A percentile compares a stretch with the other conserved stretches of the same genome.
Conservation (phyloP, 352 stramenopile genomes). For the Pythium scleroteichum region DNA sequence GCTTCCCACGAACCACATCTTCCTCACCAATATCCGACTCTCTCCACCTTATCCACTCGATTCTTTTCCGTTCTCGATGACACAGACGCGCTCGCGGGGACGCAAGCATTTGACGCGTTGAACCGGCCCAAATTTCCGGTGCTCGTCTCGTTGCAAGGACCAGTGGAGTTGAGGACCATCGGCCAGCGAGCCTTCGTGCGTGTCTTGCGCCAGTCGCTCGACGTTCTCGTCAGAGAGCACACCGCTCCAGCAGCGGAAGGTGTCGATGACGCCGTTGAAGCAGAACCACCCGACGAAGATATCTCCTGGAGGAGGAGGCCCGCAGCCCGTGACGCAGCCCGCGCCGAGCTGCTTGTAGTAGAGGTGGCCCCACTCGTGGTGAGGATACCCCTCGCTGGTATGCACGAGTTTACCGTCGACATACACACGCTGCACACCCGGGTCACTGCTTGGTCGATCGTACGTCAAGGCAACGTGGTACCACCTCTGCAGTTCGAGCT, state of each 20-base stretch:
- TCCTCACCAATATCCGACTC: too few relatives aligned
- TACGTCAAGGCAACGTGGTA: slow-evolving; percentile 1
- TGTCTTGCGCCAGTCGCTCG: too few relatives aligned
- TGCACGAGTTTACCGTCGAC: slow-evolving; percentile 2
- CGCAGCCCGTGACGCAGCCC: neutral
- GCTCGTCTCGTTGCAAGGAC: too few relatives aligned
- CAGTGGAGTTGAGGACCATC: too few relatives aligned
- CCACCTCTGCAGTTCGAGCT: neutral
- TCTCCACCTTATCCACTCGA: too few relatives aligned
- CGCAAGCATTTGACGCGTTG: too few relatives aligned
- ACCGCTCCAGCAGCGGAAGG: neutral
- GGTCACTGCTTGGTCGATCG: neutral
- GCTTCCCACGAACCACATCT: too few relatives aligned
- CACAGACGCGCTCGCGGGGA: too few relatives aligned
- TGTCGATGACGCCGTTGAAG: slow-evolving; percentile 5
- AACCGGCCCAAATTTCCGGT: too few relatives aligned
- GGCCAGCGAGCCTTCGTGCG: too few relatives aligned
- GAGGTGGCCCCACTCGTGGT: neutral
- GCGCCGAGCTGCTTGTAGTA: neutral
- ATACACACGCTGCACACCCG: slow-evolving; percentile 4
- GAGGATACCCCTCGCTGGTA: neutral
- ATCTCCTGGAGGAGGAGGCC: neutral
- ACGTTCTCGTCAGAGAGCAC: neutral
- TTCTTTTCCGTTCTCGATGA: too few relatives aligned
- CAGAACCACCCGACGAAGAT: slow-evolving; percentile 4